Evolutionary conservation across 2,329 filamentous ascomycete species (phyloP), one percentile per base, ranked within the genome.

Genomic region (Metarhizium album): DNA sequence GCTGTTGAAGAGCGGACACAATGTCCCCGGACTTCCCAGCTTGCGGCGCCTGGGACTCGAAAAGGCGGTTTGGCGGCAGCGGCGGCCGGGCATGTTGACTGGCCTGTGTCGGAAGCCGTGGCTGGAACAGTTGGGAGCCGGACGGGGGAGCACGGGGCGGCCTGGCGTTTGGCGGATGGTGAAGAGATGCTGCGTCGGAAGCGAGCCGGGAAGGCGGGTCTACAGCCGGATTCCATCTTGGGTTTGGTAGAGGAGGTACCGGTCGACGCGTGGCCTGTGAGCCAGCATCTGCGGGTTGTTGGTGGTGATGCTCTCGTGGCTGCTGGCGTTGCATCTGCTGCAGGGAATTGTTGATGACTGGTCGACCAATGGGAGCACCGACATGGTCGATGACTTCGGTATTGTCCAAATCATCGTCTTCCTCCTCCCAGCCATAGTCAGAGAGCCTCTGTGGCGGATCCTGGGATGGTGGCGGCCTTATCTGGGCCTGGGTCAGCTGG

Each of bases 361-460:
- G 67, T 22, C 64, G 59, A 27, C 68, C 64, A 11, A 69, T 60
- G 16, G 70, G 66, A 18, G 68, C 64, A 2, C 70, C 67, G n/a
- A 64, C 68, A 33, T 73, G 69, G 55, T 79, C 74, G 16, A 72
- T 73, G 37, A 83, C 75, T 42, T 80, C 72, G 7, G 76, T 72
- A 55, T 80, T 76, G 59, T 82, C 79, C 45, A 83, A 67, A 48
- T 79, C 76, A 51, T 80, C 77, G 42, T 79, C 76, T 38, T 79
- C 75, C 45, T 79, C 75, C 49, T 75, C 69, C 58, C 70, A 71
- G n/a, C 70, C 67, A 43, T 70, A 69, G 22, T 71, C 65, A 40
- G 66, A 60, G 18, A 64, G 63, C 48, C 60, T 49, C 48, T 58
- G 49, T 50, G 60, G 56, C 46, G 60, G 55, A 49, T 59, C 57